Evolutionary conservation across 2,329 filamentous ascomycete genomes (phyloP).

Genomic region (Sporothrix globosa): DNA sequence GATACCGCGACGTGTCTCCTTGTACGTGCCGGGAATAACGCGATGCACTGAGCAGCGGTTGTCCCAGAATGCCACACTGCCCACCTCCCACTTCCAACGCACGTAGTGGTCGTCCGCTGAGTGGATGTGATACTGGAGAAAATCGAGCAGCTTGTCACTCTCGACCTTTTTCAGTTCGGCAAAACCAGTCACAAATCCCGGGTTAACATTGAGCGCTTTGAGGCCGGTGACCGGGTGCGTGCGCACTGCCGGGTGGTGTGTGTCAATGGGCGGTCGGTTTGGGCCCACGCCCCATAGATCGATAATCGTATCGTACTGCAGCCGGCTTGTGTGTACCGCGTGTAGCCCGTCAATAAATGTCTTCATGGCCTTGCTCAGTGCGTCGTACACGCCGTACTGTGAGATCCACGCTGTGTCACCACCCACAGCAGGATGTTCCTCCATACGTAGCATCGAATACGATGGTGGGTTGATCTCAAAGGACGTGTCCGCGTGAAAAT

Average conservation of each 20-base stretch:
- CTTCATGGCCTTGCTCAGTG: slow-evolving; percentile 49
- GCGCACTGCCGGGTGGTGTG: slow-evolving; percentile 53
- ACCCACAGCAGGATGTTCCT: slow-evolving; percentile 53
- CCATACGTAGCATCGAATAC: slow-evolving; percentile 56
- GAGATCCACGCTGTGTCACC: slow-evolving; percentile 56
- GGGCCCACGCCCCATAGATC: slow-evolving; percentile 50
- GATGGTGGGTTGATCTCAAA: slow-evolving; percentile 57
- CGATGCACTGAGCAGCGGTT: slow-evolving; percentile 49
- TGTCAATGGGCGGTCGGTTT: slow-evolving; percentile 51
- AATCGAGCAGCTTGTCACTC: slow-evolving; percentile 52
- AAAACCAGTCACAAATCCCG: slow-evolving; percentile 53
- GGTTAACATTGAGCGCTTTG: slow-evolving; percentile 52
- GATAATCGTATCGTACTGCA: slow-evolving; percentile 53
- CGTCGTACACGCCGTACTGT: slow-evolving; percentile 51
- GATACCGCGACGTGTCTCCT: slow-evolving; percentile 45
- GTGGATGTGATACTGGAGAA: slow-evolving; percentile 53
- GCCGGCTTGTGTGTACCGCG: slow-evolving; percentile 51
- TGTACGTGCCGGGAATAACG: slow-evolving; percentile 49
- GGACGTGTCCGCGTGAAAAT: slow-evolving; percentile 55
- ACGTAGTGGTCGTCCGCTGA: slow-evolving; percentile 55
- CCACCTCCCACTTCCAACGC: slow-evolving; percentile 55
- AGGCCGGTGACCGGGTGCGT: slow-evolving; percentile 55
- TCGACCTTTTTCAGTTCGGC: slow-evolving; percentile 55
- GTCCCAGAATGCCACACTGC: slow-evolving; percentile 57
- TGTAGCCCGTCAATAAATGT: slow-evolving; percentile 50